phyloP scores from a whole-genome alignment of 495 filamentous ascomycete genomes.

The Penicillium cosmopolitanum region DNA sequence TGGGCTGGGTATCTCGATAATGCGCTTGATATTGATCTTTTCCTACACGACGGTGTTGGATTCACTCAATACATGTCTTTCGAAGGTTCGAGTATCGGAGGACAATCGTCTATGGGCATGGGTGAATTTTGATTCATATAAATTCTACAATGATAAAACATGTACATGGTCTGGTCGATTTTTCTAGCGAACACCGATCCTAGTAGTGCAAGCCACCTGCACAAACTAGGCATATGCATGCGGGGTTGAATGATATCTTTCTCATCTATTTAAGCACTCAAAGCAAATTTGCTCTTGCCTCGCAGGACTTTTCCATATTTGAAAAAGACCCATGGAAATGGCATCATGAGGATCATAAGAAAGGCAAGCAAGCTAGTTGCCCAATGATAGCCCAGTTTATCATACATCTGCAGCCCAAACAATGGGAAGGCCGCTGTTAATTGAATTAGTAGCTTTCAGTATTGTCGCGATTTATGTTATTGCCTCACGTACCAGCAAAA shows the following conservation, averaged over 20 bases:
- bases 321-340: conserved; percentile 55
- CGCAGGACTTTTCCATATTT: conserved; percentile 44
- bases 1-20: conserved; percentile 6
- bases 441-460: conserved; percentile 1
- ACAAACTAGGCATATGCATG: too few relatives aligned
- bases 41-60: neutral
- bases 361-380: conserved; percentile 65
- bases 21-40: conserved; percentile 6
- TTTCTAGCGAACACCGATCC: neutral
- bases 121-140: neutral
- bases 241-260: neutral
- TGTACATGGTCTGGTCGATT: neutral
- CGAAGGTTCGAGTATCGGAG: neutral
- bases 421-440: conserved; percentile 60
- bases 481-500: conserved; percentile 68
- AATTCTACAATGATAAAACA: neutral
- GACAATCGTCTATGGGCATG: neutral
- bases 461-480: neutral
- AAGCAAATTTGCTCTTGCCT: conserved; percentile 1
- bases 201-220: neutral
- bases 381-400: conserved; percentile 66
- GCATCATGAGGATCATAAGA: conserved; percentile 62
- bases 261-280: neutral
- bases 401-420: conserved; percentile 64
- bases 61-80: conserved; percentile 6